Conservation (phyloP, 352 stramenopile genomes). For the Stramenopiles sp. region DNA sequence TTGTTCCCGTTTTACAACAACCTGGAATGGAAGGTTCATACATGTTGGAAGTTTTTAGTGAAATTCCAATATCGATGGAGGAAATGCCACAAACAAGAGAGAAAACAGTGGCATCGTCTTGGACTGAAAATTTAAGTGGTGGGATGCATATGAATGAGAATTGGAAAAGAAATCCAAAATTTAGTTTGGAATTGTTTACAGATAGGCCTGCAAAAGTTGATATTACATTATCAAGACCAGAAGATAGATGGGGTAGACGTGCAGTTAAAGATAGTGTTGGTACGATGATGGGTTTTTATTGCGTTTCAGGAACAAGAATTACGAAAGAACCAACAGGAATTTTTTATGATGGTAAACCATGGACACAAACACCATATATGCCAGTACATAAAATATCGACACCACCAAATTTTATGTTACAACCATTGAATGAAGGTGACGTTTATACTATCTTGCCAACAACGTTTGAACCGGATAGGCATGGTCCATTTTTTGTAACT, state of each 20-base stretch:
- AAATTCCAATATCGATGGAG: constrained; percentile 39
- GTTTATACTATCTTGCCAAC: constrained; percentile 58
- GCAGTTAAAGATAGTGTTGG: constrained; percentile 52
- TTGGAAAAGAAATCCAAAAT: constrained; percentile 64
- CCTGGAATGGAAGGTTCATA: constrained; percentile 40
- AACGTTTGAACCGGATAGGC: constrained; percentile 53
- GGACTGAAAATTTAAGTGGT: constrained; percentile 33
- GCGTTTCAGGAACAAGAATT: constrained; percentile 36
- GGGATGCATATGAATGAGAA: constrained; percentile 49
- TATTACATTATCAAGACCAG: constrained; percentile 48
- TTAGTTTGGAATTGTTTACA: constrained; percentile 44
- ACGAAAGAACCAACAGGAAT: constrained; percentile 19
- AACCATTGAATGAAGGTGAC: constrained; percentile 29
- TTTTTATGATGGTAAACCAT: constrained; percentile 38
- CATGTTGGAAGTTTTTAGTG: constrained; percentile 56
- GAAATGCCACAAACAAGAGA: constrained; percentile 33
- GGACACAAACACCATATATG: constrained; percentile 57
- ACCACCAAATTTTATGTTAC: constrained; percentile 33
- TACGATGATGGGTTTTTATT: constrained; percentile 67
- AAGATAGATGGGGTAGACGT: constrained; percentile 49
- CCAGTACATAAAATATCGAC: constrained; percentile 43
- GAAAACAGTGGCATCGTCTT: constrained; percentile 50
- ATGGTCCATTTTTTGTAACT: constrained; percentile 50
- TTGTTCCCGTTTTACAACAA: constrained; percentile 50
- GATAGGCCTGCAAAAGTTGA: constrained; percentile 41